Base-by-base conservation (phyloP, 1,284 basidiomycete genomes). In the Ganoderma multipileum region DNA sequence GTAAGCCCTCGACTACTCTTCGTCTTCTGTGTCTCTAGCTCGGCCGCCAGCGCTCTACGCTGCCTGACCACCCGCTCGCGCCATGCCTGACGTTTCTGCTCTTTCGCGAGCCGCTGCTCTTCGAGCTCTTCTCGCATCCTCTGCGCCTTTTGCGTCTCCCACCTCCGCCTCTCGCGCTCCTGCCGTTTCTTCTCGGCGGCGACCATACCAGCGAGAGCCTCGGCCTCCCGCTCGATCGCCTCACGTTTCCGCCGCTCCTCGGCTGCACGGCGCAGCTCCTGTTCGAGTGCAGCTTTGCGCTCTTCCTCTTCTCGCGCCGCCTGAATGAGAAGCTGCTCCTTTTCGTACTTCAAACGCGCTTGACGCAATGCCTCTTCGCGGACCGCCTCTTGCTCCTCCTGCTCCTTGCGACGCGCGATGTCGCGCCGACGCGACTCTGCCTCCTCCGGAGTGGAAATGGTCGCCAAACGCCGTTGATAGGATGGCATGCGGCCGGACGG, bases 71-170 rank as follows among this genome's bases (percentile, higher is more conserved):
- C 82, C 55, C 78, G 80, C 69, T 76, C 83, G 54, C 83, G 83
- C 60, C 80, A 77, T 55, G 85, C 85, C 66, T 81, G 81, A 71
- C 80, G 83, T 33, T 82, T 82, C 63, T 81, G 76, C 58, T 87
- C 85, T 63, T 86, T 83, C 0, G 79, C 82, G 7, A 36, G 61
- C 8, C 50, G 64, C 47, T 83, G 80, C 58, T 80, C 78, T n/a
- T 82, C 82, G 68, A 89, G 85, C 61, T 88, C 86, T 33, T 77
- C 75, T 47, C 88, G 80, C 88, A 89, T 90, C 60, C 83, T 81
- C 68, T 91, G 88, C 64, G 87, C 68, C 72, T 83, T 83, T 54
- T 80, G 80, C 68, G 89, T 84, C 70, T 90, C 85, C 67, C 87
- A 84, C 61, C 86, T 65, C 60, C 89, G 78, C 60, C 84, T 82